These are phyloP conservation scores for Piloderma croceum DNA, from an alignment of 768 basidiomycete species.

Conservation along the genomic window DNA sequence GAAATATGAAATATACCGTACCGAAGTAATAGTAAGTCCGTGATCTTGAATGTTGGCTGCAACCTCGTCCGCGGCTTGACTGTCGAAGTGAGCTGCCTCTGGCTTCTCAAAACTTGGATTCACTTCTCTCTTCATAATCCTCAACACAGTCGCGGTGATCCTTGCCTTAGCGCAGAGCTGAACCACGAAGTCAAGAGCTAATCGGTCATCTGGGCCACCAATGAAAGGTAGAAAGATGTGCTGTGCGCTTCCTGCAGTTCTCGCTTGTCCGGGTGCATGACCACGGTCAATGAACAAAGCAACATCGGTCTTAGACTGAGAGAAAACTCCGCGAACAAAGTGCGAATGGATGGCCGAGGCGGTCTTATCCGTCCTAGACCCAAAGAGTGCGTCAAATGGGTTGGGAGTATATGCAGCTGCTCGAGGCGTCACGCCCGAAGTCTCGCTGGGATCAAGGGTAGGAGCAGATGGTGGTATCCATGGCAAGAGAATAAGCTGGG, in stretches of 20 bases:
- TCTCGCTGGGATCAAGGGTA: slow-evolving; percentile 1
- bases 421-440: slow-evolving; percentile 15
- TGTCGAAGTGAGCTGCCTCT: slow-evolving; percentile 1
- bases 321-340: slow-evolving; percentile 79
- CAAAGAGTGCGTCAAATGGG: slow-evolving; percentile 73
- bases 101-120: slow-evolving; percentile 17
- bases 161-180: slow-evolving; percentile 71
- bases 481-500: slow-evolving; percentile 77
- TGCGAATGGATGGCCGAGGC: slow-evolving; percentile 64
- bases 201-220: slow-evolving; percentile 89
- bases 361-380: slow-evolving; percentile 32
- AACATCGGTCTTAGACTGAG: slow-evolving; percentile 65
- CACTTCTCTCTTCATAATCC: slow-evolving; percentile 49
- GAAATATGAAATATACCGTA: slow-evolving; percentile 22
- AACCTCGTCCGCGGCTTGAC: slow-evolving; percentile 27
- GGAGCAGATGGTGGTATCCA: slow-evolving; percentile 53
- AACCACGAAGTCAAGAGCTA: slow-evolving; percentile 78
- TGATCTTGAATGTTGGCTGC: slow-evolving; percentile 21
- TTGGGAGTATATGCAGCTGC: slow-evolving; percentile 34
- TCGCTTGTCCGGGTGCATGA: slow-evolving; percentile 23
- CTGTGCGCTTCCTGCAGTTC: slow-evolving; percentile 31
- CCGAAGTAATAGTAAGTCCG: slow-evolving; percentile 45
- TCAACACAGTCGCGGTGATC: slow-evolving; percentile 70
- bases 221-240: slow-evolving; percentile 88
- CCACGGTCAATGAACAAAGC: slow-evolving; percentile 77